Conservation (phyloP, 192 early-diverging fungal genomes). For the Coemansia biformis region DNA sequence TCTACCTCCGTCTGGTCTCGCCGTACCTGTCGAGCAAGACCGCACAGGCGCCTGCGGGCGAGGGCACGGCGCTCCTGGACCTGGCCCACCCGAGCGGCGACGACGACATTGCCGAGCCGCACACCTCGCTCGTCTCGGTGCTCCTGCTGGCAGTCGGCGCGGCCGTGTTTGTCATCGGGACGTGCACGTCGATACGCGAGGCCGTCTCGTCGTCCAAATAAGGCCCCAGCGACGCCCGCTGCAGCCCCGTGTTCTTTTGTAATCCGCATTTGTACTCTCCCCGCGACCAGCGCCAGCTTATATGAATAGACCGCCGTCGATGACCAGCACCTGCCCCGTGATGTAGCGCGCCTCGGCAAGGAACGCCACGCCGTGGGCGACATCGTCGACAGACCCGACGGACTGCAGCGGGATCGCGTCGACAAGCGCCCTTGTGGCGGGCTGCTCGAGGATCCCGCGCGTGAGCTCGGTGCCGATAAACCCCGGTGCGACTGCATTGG, state of each 20-base stretch:
- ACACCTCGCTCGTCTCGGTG: constrained; percentile 12
- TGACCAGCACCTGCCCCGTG: constrained; percentile 40
- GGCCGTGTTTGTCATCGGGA: constrained; percentile 37
- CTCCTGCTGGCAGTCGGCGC: constrained; percentile 22
- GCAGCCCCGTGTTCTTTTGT: no score
- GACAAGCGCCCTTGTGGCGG: constrained; percentile 16
- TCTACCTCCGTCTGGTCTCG: constrained; percentile 36
- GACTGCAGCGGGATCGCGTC: constrained; percentile 17
- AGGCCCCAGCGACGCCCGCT: no score
- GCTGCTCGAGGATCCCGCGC: background rate
- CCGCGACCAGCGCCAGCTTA: background rate
- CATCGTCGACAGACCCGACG: constrained; percentile 22
- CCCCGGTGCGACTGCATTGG: constrained; percentile 82
- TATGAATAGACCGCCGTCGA: constrained; percentile 40
- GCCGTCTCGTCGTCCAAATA: constrained; percentile 6
- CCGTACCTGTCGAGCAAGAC: constrained; percentile 17
- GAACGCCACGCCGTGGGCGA: constrained; percentile 32
- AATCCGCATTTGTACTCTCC: background rate
- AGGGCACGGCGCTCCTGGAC: constrained; percentile 4
- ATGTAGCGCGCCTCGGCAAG: constrained; percentile 34
- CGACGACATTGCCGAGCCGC: constrained; percentile 30
- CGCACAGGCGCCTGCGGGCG: background rate
- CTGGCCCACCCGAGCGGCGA: constrained; percentile 2
- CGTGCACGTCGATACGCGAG: constrained; percentile 30
- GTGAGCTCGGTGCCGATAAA: constrained; percentile 68